Base-by-base conservation (phyloP, 257 asterid genomes). In the Solanum lycopersicoides region DNA sequence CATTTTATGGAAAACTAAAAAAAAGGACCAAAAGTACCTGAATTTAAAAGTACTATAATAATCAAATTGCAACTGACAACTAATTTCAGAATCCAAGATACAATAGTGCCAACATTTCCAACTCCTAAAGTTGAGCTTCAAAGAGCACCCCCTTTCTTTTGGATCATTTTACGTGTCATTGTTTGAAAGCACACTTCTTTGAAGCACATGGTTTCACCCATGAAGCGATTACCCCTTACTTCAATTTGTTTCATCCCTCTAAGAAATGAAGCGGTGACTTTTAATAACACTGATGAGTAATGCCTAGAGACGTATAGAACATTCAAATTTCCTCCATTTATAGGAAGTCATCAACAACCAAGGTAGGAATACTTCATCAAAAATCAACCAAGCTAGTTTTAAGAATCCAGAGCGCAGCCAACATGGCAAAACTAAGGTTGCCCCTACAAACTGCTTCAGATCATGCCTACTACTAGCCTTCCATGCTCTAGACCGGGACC, bases 381-480 rank as follows among this genome's bases (percentile, higher is more conserved):
- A 37, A 37, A 37, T 37, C 39, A 37, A 37, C 39, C 39, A 37
- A 37, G 39, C 2, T 37, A 9, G 65, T 42, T 15, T 3, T 45
- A 18, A 80, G 66, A 80, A 18, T 50, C 69, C 68, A 0, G 12
- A 47, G 5, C 2, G 1, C 1, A 0, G 85, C 69, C 44, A 32
- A 10, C 3, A 6, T 47, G 85, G 85, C 7, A 39, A 0, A 35
- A 10, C 28, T 0, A 45, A 42, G 37, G 84, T 79, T 15, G 25
- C 84, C 60, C 83, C 60, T 25, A 28, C 65, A 77, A 77, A 79
- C 45, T 0, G 65, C 5, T 9, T 15, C 12, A 5, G 44, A 18
- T 18, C 42, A 16, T 80, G 30, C 0, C 2, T 6, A 80, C 9
- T 0, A 50, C 42, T 2, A 5, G 6, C 32, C 69, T 50, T 3